Conservation (phyloP, 2,329 filamentous ascomycete genomes). For the Metarhizium album region DNA sequence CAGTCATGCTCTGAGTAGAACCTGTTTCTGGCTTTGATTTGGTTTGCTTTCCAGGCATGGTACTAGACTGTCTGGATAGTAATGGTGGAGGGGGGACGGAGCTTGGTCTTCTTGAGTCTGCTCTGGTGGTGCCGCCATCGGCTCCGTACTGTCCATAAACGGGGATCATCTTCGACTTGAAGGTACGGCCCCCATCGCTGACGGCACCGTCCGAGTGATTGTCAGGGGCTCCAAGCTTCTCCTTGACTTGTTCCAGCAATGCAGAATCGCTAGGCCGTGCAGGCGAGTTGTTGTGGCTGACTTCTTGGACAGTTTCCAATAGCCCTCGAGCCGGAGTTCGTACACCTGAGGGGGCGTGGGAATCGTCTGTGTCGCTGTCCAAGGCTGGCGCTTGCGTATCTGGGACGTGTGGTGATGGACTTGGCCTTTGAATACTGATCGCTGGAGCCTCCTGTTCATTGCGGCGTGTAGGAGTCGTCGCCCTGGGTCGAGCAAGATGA, state of each 20-base stretch:
- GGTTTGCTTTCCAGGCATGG: conserved; percentile 51
- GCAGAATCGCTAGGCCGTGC: conserved; percentile 33
- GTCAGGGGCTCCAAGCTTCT: conserved; percentile 33
- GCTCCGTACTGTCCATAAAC: conserved; percentile 48
- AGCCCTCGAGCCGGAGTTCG: conserved; percentile 51
- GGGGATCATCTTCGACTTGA: conserved; percentile 36
- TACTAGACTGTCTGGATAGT: conserved; percentile 55
- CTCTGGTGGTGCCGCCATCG: conserved; percentile 48
- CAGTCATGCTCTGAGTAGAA: conserved; percentile 85
- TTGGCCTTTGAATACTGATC: conserved; percentile 43
- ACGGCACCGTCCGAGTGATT: conserved; percentile 31
- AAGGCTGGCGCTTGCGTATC: conserved; percentile 26
- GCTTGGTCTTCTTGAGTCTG: conserved; percentile 30
- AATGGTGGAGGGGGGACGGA: conserved; percentile 41
- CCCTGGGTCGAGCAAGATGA: conserved; percentile 33
- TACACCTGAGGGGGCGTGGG: conserved; percentile 37
- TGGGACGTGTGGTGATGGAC: conserved; percentile 34
- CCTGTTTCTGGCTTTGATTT: conserved; percentile 61
- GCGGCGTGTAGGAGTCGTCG: conserved; percentile 30
- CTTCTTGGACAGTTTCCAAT: conserved; percentile 86
- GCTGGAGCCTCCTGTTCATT: conserved; percentile 39
- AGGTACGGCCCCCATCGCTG: conserved; percentile 27
- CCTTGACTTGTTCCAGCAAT: conserved; percentile 38
- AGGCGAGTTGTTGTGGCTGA: conserved; percentile 66
- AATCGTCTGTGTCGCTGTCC: conserved; percentile 44